Base-by-base conservation (phyloP, 495 filamentous ascomycete species). In the Lindgomyces ingoldianus region DNA sequence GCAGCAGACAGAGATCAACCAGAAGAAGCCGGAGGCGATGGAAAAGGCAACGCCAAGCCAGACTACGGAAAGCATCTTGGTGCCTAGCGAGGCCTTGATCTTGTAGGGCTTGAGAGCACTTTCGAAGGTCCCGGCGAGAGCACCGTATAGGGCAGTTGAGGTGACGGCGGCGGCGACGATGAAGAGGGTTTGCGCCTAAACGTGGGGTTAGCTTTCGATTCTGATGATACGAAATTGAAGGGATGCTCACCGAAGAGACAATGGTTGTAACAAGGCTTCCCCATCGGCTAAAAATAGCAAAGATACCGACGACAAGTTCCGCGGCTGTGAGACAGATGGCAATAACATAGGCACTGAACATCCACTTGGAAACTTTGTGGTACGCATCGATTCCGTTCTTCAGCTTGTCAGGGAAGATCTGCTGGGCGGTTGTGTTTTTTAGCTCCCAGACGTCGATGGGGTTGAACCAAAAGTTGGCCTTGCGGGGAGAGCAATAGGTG, bases 1-100 rank as follows among this genome's bases (percentile, higher is more conserved):
- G 85, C 93, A 97, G 88, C 93, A 97, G 58, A 86, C 81, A 75
- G 85, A 90, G 76, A 96, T 85, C 67, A 89, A 79, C 93, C 93
- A 98, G 87, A 96, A 96, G 69, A 96, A 68, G 60, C 81, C 81
- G 14, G 85, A 85, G 49, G 72, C 89, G 22, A 91, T 68, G 47
- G 88, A 85, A 74, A 95, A 94, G 30, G 81, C 88, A 11, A 87
- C 88, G 50, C 86, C 87, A 50, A 96, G 75, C 93, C 93, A 98
- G 50, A 86, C 83, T 3, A 83, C 76, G 24, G 81, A 81, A 59
- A 89, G 84, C 75, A 89, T 92, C 68, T 81, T 80, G 49, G 70
- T 83, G 74, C 90, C 89, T 70, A 93, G 77, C 42, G 70, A 73
- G 42, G 84, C 81, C 0, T 80, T 72, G 62, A 93, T 84, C 47